Percentiles rank a stretch among this genome's conserved stretches.
Evolutionary conservation across 2,329 filamentous ascomycete species (phyloP).

Genomic region (Claviceps sp.): DNA sequence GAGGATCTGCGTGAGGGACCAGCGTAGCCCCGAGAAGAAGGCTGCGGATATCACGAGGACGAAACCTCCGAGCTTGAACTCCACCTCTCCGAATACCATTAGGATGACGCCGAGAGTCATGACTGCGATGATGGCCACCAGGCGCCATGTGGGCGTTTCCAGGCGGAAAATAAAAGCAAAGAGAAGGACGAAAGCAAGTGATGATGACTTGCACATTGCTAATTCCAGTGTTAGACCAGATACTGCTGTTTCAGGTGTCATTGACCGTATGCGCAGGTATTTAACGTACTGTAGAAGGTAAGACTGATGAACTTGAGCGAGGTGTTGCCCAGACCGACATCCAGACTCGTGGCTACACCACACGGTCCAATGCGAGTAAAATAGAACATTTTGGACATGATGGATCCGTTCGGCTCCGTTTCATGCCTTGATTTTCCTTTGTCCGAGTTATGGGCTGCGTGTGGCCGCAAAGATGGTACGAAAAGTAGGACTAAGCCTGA

Average conservation of each 20-base stretch:
- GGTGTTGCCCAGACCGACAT: conserved; percentile 92
- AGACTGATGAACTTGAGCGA: conserved; percentile 92
- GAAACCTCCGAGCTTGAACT: conserved; percentile 79
- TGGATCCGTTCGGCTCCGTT: conserved; percentile 38
- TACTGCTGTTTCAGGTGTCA: background rate
- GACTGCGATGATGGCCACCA: conserved; percentile 74
- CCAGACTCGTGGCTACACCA: conserved; percentile 80
- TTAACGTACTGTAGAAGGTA: conserved; percentile 73
- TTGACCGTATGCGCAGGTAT: background rate
- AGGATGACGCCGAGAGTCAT: conserved; percentile 93
- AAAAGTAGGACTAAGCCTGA: conserved; percentile 66
- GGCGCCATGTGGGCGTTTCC: conserved; percentile 72
- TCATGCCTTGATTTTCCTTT: conserved; percentile 37
- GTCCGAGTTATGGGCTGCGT: conserved; percentile 32
- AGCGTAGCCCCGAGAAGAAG: conserved; percentile 92
- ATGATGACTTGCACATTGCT: conserved; percentile 98
- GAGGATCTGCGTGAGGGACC: conserved; percentile 96
- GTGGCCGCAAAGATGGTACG: conserved; percentile 69
- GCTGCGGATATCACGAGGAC: conserved; percentile 83
- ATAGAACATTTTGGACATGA: conserved; percentile 87
- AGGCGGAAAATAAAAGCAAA: conserved; percentile 93
- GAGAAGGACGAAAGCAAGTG: conserved; percentile 83
- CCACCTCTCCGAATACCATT: conserved; percentile 94
- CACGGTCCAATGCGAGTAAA: conserved; percentile 84
- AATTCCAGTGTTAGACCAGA: conserved; percentile 11